Conservation (phyloP, 208 protist species). For the Leishmania tarentolae region DNA sequence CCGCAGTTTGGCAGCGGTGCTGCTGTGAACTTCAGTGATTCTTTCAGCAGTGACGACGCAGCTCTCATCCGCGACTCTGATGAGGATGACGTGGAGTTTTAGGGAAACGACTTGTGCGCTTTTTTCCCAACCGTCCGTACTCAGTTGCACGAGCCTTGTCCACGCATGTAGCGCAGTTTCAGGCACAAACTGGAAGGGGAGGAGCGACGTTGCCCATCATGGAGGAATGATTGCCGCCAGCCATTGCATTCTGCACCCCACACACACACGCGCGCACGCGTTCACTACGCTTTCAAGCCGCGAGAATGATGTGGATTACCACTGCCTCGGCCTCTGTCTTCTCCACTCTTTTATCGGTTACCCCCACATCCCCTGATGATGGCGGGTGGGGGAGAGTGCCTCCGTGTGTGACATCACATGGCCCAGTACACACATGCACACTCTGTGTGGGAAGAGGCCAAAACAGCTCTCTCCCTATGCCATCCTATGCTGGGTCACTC, state of each 20-base stretch:
- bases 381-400: background rate
- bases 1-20: slow-evolving; percentile 13
- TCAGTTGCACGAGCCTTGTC: background rate
- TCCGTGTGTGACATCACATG: background rate
- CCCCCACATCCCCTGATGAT: background rate
- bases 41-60: slow-evolving; percentile 35
- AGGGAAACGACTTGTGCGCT: background rate
- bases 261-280: too few species aligned
- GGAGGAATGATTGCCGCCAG: background rate
- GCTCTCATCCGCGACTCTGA: slow-evolving; percentile 34
- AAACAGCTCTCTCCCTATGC: background rate
- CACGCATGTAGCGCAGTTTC: background rate
- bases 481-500: background rate
- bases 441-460: background rate
- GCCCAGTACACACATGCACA: background rate
- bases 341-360: background rate
- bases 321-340: background rate
- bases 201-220: background rate
- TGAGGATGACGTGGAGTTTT: slow-evolving; percentile 39
- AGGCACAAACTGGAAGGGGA: background rate
- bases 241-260: background rate
- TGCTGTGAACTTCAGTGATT: slow-evolving; percentile 12
- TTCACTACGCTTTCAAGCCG: background rate
- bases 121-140: background rate
- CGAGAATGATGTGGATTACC: background rate